Evolutionary conservation across 768 basidiomycete species (phyloP), one percentile per base, ranked within the genome.

Genomic region (Termitomyces heimii): DNA sequence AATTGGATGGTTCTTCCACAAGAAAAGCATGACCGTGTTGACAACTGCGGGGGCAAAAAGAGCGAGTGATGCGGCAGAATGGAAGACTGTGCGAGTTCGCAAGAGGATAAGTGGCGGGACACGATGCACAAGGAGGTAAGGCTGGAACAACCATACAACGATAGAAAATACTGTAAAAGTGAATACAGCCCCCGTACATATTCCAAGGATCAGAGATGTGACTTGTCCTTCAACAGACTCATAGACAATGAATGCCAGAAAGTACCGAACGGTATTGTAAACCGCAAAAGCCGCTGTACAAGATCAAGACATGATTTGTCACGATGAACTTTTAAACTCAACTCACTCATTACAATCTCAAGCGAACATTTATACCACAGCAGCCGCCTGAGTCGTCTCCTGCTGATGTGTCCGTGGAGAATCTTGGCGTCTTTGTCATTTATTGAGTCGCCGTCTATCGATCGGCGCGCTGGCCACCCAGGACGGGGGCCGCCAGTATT

Each of bases 261-360:
- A 84, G 66, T 90, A 92, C 44, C 88, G 84, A 53, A 83, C 67
- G 6, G 80, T 75, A 59, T 78, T 85, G 67, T 87, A 90, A 8
- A 74, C 65, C 28, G 82, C 78, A 85, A 87, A 91, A 29, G 66
- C 67, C 58, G 72, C 86, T 88, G 54, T 14, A 51, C n/a, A 52
- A 28, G 18, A 37, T 35, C 18, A 39, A 37, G 31, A 47, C 37
- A 37, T 32, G 40, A 46, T 28, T 10, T 13, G 32, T 42, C 18
- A 44, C n/a, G 18, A 45, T 12, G n/a, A 20, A 52, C 34, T 43
- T 55, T 28, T n/a, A n/a, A n/a, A n/a, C n/a, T n/a, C n/a, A 8
- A 66, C 78, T 61, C 58, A 80, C 80, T 73, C 35, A 78, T 68
- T 14, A 77, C 53, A 16, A 69, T 26, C 51, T 76, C 72, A 10